phyloP scores from a whole-genome alignment of 495 filamentous ascomycete genomes.

The Astrocystis sublimbata region DNA sequence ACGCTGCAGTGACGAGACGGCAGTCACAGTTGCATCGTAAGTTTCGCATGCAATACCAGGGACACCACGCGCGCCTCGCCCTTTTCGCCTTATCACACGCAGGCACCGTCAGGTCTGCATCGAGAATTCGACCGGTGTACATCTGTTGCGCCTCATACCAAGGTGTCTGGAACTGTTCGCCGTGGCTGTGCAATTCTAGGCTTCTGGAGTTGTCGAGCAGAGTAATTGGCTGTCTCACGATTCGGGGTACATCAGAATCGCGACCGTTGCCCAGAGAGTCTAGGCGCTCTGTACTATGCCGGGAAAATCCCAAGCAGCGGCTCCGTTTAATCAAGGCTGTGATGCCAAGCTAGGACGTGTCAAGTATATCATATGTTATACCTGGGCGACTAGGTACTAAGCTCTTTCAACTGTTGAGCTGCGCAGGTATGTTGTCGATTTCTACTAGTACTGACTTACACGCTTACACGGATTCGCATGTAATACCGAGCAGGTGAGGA shows the following conservation, averaged over 20 bases:
- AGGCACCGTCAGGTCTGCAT: slow-evolving; percentile 2
- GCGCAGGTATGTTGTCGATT: no score
- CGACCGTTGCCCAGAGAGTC: not conserved
- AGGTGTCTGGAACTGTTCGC: not conserved
- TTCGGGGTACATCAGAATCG: not conserved
- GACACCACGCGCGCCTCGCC: no score
- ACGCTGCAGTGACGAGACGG: slow-evolving; percentile 1
- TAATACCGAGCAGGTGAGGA: not conserved
- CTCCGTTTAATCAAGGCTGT: not conserved
- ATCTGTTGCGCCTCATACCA: not conserved
- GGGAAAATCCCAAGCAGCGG: not conserved
- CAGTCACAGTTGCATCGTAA: slow-evolving; percentile 16
- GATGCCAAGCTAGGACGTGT: not conserved
- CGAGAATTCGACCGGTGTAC: slow-evolving; percentile 4
- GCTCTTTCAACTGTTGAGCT: no score
- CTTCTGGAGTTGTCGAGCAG: not conserved
- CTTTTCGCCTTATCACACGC: slow-evolving; percentile 3
- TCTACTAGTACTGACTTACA: no score
- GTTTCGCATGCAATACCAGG: slow-evolving; percentile 9
- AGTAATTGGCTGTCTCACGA: not conserved
- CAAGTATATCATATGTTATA: not conserved
- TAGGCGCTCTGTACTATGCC: not conserved
- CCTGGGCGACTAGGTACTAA: no score
- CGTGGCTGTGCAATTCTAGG: not conserved
- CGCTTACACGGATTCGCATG: not conserved